These are phyloP conservation scores for Zasmidium cellare DNA, from an alignment of 2,329 filamentous ascomycete species.

Conservation along the genomic window DNA sequence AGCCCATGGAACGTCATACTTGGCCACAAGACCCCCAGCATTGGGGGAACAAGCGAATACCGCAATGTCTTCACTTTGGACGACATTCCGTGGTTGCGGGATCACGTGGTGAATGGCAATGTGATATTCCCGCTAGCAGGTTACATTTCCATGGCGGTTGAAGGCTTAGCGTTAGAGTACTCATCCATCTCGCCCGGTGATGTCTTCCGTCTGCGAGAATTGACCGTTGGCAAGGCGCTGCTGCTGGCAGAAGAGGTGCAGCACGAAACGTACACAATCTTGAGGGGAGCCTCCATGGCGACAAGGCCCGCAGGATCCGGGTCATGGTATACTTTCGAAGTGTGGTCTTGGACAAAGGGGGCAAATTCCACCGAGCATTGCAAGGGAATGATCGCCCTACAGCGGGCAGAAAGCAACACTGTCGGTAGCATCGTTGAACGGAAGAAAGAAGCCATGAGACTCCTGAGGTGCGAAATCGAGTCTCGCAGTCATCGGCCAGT, in stretches of 20 bases:
- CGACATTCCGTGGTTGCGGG: constrained; percentile 35
- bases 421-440: no score
- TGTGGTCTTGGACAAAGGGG: background rate
- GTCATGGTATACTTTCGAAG: constrained; percentile 4
- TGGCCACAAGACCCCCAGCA: no score
- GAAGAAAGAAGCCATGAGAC: no score
- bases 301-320: background rate
- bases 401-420: no score
- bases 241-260: background rate
- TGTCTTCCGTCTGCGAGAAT: constrained; percentile 3
- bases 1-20: no score
- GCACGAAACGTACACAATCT: background rate
- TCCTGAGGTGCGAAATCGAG: no score
- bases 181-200: background rate
- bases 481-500: no score
- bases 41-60: no score
- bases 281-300: background rate
- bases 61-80: background rate
- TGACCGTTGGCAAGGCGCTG: background rate
- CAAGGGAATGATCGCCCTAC: background rate
- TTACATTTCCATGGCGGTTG: constrained; percentile 19
- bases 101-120: constrained; percentile 31
- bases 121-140: constrained; percentile 33
- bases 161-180: constrained; percentile 7
- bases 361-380: constrained; percentile 3